These are phyloP conservation scores for Rubia occidens DNA, from an alignment of 305 asterid species.

Conservation along the genomic window DNA sequence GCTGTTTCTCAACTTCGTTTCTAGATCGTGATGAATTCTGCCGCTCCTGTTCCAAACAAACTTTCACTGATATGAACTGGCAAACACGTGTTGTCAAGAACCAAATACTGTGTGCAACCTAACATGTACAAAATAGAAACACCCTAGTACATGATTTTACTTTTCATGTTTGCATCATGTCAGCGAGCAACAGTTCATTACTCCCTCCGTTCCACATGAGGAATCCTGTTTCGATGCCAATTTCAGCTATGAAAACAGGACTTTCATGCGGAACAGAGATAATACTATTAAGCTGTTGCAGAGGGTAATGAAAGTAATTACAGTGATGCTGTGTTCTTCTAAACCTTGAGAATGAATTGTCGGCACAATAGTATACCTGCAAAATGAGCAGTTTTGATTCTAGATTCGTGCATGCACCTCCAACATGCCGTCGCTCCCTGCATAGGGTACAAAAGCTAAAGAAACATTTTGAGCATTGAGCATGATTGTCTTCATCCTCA, in stretches of 20 bases:
- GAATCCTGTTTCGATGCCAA: neutral
- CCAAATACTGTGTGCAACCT: neutral
- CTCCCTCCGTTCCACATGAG: neutral
- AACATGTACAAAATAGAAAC: neutral
- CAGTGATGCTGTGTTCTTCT: too few species aligned
- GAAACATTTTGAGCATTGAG: slow-evolving; percentile 82
- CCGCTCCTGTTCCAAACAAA: slow-evolving; percentile 45
- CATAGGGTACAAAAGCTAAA: slow-evolving; percentile 86
- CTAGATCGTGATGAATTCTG: slow-evolving; percentile 49
- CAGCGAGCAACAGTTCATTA: neutral
- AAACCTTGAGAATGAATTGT: neutral
- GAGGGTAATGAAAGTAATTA: too few species aligned
- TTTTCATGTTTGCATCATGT: neutral
- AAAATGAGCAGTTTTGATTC: slow-evolving; percentile 58
- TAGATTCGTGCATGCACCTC: slow-evolving; percentile 62
- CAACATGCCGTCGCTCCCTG: slow-evolving; percentile 69
- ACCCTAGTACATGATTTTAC: neutral
- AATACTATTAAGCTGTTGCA: neutral
- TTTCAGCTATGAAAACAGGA: neutral
- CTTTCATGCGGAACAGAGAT: neutral
- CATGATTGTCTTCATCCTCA: slow-evolving; percentile 74
- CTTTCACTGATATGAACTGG: slow-evolving; percentile 4
- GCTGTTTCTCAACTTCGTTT: slow-evolving; percentile 40
- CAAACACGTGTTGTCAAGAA: too few species aligned
- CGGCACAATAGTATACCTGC: slow-evolving; percentile 37